These are phyloP conservation scores for Trichocladium antarcticum DNA, from an alignment of 495 filamentous ascomycete species.

Conservation along the genomic window DNA sequence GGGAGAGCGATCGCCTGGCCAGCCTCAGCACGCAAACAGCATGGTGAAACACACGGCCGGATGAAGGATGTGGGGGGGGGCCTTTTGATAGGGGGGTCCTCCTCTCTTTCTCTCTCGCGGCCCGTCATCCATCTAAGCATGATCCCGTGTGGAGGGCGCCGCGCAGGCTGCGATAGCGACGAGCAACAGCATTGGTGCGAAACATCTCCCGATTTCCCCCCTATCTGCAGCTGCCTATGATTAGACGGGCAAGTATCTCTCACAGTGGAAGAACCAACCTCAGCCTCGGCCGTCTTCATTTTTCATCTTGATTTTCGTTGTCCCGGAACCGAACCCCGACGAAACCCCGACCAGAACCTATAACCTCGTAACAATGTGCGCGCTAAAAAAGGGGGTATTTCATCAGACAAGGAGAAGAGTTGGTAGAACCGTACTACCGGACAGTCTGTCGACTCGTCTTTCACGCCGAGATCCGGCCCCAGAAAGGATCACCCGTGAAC, in stretches of 20 bases:
- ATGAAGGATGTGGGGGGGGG: background rate
- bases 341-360: background rate
- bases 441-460: background rate
- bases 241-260: background rate
- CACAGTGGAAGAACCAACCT: constrained; percentile 1
- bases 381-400: constrained; percentile 11
- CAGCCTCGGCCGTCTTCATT: background rate
- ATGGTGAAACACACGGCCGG: background rate
- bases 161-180: background rate
- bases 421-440: background rate
- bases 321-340: background rate
- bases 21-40: background rate
- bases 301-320: background rate
- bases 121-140: background rate
- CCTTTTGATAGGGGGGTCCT: constrained; percentile 1
- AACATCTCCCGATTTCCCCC: background rate
- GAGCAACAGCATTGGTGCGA: background rate
- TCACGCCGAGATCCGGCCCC: background rate
- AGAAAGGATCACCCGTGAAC: background rate
- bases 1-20: background rate
- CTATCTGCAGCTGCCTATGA: background rate
- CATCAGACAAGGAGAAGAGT: constrained; percentile 1
- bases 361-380: constrained; percentile 1
- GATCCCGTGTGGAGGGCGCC: background rate
- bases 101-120: background rate